These are phyloP conservation scores for Schizonepeta tenuifolia DNA, from an alignment of 257 asterid genomes.

Conservation along the genomic window DNA sequence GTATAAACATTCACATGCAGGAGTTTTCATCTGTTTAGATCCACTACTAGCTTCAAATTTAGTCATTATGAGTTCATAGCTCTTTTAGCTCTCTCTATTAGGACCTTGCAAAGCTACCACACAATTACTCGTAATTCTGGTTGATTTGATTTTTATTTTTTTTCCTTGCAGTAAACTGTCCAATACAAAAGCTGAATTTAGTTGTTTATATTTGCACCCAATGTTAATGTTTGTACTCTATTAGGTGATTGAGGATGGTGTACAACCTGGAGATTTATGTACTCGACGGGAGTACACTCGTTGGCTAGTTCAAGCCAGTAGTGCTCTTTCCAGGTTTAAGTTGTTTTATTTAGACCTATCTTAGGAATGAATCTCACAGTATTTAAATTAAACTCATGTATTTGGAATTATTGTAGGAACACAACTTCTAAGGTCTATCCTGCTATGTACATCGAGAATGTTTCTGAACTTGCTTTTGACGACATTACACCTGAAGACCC, in stretches of 20 bases:
- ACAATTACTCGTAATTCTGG: not conserved
- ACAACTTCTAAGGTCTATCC: constrained; percentile 92
- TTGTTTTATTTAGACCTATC: constrained; percentile 1
- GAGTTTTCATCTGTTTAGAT: constrained; percentile 19
- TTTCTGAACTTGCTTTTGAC: constrained; percentile 95
- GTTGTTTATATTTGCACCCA: constrained; percentile 19
- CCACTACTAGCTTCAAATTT: constrained; percentile 21
- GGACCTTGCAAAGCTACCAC: constrained; percentile 7
- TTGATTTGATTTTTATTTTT: constrained; percentile 1
- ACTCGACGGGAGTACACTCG: constrained; percentile 98
- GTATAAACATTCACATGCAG: not conserved
- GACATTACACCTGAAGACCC: constrained; percentile 94
- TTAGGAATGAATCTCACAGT: not conserved
- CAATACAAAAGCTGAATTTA: not conserved
- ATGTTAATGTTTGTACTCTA: constrained; percentile 21
- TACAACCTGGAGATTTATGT: constrained; percentile 94
- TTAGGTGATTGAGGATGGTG: constrained; percentile 90
- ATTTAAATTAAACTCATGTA: constrained; percentile 18
- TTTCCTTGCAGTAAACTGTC: constrained; percentile 21
- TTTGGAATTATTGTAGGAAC: constrained; percentile 54
- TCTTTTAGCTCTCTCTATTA: constrained; percentile 2
- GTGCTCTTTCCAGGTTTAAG: constrained; percentile 82
- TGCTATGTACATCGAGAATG: constrained; percentile 96
- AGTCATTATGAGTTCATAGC: constrained; percentile 13
- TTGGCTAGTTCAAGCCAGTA: constrained; percentile 93